phyloP scores from a whole-genome alignment of 2,329 filamentous ascomycete genomes.

The Colletotrichum chrysophilum region DNA sequence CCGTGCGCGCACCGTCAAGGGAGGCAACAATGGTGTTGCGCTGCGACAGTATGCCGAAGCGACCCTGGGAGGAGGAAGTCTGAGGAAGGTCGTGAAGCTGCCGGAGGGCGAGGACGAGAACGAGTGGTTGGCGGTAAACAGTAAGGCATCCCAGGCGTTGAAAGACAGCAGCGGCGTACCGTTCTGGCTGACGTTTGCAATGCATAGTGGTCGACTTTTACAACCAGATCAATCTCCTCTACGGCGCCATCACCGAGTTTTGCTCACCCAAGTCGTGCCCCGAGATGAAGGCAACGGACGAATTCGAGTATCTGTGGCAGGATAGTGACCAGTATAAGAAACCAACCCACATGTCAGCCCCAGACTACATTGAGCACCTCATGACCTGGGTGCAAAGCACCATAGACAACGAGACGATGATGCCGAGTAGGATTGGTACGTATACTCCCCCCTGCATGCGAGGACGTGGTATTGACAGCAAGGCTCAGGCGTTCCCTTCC shows the following conservation, averaged over 20 bases:
- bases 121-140: constrained; percentile 98
- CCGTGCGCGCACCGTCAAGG: constrained; percentile 84
- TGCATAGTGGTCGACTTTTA: constrained; percentile 95
- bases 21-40: constrained; percentile 83
- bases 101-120: constrained; percentile 97
- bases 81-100: constrained; percentile 95
- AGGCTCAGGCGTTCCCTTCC: constrained; percentile 81
- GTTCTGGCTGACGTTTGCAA: constrained; percentile 29
- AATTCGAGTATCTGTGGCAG: constrained; percentile 99
- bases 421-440: constrained; percentile 89
- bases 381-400: constrained; percentile 97
- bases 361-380: constrained; percentile 96
- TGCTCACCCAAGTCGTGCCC: constrained; percentile 97
- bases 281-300: constrained; percentile 99
- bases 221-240: constrained; percentile 99
- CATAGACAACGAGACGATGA: constrained; percentile 93
- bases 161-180: background rate
- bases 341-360: constrained; percentile 97
- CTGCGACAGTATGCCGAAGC: constrained; percentile 98
- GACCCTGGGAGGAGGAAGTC: constrained; percentile 90
- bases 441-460: background rate
- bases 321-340: constrained; percentile 92
- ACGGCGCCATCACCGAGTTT: constrained; percentile 98
- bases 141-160: constrained; percentile 54
- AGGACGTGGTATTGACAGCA: constrained; percentile 10